Conservation (phyloP, 2,329 filamentous ascomycete species). For the Didymella lethalis region DNA sequence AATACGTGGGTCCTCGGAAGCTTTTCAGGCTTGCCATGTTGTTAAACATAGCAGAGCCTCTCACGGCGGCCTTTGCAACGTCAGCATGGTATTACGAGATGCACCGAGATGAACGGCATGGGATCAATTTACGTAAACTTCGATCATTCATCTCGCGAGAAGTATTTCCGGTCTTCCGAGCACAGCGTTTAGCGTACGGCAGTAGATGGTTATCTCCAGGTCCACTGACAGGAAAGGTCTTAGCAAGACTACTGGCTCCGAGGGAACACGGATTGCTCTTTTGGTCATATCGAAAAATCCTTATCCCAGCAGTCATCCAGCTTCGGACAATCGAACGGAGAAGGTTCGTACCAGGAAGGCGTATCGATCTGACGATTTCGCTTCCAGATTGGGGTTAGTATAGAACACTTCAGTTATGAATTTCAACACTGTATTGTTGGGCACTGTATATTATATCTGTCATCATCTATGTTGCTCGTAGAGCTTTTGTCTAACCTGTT, state of each 20-base stretch:
- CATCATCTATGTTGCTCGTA: not conserved
- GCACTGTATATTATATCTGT: not conserved
- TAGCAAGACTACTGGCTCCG: not conserved
- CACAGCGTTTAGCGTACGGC: not conserved
- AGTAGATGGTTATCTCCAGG: not conserved
- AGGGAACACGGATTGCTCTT: not conserved
- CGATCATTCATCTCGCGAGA: not conserved
- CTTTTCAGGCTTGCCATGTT: too few relatives aligned
- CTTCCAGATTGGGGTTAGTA: too few relatives aligned
- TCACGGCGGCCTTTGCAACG: too few relatives aligned
- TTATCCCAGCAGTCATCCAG: too few relatives aligned
- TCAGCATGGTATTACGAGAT: not conserved
- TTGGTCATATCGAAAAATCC: not conserved
- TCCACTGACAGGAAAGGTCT: not conserved
- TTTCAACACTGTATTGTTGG: too few relatives aligned
- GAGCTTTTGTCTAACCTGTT: constrained; percentile 4
- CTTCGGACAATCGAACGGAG: not conserved
- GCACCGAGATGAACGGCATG: not conserved
- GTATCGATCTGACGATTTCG: too few relatives aligned
- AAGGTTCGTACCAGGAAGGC: too few relatives aligned
- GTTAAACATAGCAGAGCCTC: too few relatives aligned
- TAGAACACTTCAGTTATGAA: too few relatives aligned
- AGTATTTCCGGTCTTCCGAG: not conserved
- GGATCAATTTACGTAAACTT: not conserved
- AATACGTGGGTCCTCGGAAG: too few relatives aligned